These are phyloP conservation scores for Gracilaria vermiculophylla DNA, from an alignment of 23 red algal genomes.

Conservation along the genomic window DNA sequence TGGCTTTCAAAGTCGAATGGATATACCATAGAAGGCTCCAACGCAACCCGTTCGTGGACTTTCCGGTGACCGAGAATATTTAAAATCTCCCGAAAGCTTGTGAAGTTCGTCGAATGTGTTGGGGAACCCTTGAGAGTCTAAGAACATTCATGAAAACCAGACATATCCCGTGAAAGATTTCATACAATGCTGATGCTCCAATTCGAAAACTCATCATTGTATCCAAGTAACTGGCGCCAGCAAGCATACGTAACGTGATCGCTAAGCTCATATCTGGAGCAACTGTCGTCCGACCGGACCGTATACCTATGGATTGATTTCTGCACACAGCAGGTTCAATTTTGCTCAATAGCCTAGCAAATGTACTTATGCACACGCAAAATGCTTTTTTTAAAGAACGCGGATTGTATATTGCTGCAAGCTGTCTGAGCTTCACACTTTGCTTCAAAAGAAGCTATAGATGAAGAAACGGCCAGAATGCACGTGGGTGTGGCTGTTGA, in stretches of 20 bases:
- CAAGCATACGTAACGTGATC: background rate
- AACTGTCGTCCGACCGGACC: background rate
- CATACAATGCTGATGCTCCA: background rate
- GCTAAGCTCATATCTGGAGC: background rate
- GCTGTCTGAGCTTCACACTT: too few relatives aligned
- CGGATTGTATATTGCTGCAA: too few relatives aligned
- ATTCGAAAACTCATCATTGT: background rate
- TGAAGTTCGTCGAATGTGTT: background rate
- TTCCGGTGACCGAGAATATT: background rate
- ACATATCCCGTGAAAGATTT: background rate
- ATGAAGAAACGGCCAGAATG: too few relatives aligned
- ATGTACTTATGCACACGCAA: too few relatives aligned
- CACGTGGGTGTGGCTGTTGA: too few relatives aligned
- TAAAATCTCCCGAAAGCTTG: background rate
- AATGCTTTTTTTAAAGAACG: too few relatives aligned
- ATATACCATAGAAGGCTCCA: conserved; percentile 1
- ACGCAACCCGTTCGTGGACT: background rate
- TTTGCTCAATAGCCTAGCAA: too few relatives aligned
- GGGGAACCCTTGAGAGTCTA: background rate
- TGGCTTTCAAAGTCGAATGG: background rate
- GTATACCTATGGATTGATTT: too few relatives aligned
- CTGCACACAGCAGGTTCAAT: too few relatives aligned
- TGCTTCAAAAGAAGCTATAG: too few relatives aligned
- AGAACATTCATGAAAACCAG: background rate
- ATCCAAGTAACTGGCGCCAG: conserved; percentile 6